phyloP scores from a whole-genome alignment of 2,329 filamentous ascomycete species.

The Fusarium paranaense region DNA sequence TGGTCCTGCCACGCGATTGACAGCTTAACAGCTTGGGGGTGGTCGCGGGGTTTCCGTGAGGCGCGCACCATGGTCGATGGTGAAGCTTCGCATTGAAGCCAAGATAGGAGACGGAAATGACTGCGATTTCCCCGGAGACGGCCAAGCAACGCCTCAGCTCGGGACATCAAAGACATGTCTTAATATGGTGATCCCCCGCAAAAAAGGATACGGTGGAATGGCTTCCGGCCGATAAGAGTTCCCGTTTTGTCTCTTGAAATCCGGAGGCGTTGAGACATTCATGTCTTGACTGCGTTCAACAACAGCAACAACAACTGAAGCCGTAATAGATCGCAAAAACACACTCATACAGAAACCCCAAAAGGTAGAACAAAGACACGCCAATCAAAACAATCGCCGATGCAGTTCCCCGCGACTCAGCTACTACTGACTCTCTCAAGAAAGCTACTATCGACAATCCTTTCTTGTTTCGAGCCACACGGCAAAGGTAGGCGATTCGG shows the following conservation, averaged over 20 bases:
- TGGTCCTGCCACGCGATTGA: constrained; percentile 34
- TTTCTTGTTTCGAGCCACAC: not conserved
- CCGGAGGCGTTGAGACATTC: not conserved
- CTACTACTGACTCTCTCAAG: not conserved
- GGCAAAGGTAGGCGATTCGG: not conserved
- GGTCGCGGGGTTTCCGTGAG: constrained; percentile 20
- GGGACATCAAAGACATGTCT: constrained; percentile 14
- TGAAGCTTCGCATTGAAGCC: constrained; percentile 1
- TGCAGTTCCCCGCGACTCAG: not conserved
- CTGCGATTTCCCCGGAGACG: not conserved
- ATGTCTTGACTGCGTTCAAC: not conserved
- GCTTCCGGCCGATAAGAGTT: not conserved
- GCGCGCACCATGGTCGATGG: not conserved
- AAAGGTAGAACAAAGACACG: not conserved
- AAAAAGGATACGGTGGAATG: not conserved
- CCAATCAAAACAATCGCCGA: not conserved
- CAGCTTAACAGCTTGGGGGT: constrained; percentile 17
- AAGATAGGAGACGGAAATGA: not conserved
- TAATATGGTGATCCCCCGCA: not conserved
- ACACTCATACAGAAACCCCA: not conserved
- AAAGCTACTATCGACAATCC: not conserved
- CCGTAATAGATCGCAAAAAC: not conserved
- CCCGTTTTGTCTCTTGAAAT: not conserved
- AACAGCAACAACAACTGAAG: not conserved
- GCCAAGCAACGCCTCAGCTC: not conserved